Evolutionary conservation across 257 asterid genomes (phyloP).

Genomic region (Nemophila menziesii): DNA sequence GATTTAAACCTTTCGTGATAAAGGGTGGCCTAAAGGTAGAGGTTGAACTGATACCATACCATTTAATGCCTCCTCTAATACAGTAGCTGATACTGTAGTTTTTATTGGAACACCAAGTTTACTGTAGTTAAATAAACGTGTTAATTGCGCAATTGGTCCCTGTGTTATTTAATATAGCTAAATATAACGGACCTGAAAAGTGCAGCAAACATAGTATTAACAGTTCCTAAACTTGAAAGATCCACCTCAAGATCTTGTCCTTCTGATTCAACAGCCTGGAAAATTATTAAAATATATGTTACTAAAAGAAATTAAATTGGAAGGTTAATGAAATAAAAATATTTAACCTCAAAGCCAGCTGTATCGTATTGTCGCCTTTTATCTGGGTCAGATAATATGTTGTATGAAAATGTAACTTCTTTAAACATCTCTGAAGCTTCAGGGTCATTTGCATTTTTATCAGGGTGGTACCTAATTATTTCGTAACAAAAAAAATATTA

Average conservation of each 20-base stretch:
- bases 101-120: conserved; percentile 95
- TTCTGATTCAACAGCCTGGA: conserved; percentile 90
- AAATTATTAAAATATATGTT: conserved; percentile 6
- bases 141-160: too few relatives aligned
- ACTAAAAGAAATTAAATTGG: neutral
- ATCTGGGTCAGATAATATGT: conserved; percentile 84
- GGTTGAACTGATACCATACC: conserved; percentile 56
- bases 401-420: conserved; percentile 88
- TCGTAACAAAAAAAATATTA: conserved; percentile 10
- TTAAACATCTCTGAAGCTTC: conserved; percentile 83
- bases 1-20: conserved; percentile 60
- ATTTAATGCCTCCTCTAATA: conserved; percentile 92
- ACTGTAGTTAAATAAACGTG: too few relatives aligned
- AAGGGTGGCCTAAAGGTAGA: conserved; percentile 66
- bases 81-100: conserved; percentile 89
- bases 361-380: conserved; percentile 84
- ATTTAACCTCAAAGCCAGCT: conserved; percentile 75
- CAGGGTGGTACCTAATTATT: conserved; percentile 83
- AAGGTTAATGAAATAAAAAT: neutral
- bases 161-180: too few relatives aligned
- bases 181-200: conserved; percentile 60
- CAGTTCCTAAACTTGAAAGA: conserved; percentile 94
- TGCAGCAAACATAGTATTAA: conserved; percentile 94
- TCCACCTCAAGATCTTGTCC: conserved; percentile 92
- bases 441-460: conserved; percentile 86